Percentiles rank a stretch among this genome's conserved stretches.
Evolutionary conservation across 106 monocot species (phyloP).

Genomic region (Alisma plantagoaquatica): DNA sequence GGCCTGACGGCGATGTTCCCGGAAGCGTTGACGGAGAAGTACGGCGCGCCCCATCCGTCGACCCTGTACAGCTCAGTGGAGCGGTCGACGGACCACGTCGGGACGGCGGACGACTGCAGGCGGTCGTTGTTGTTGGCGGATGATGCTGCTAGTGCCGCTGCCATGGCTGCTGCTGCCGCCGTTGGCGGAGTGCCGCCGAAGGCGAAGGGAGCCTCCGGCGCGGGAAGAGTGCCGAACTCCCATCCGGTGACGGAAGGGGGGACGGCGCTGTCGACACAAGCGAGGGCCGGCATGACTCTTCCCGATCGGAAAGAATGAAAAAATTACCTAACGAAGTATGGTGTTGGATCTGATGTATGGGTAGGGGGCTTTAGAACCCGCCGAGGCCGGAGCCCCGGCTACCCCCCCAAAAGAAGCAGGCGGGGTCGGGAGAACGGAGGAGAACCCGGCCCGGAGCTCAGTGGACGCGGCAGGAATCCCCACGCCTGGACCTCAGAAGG

Average conservation of each 20-base stretch:
- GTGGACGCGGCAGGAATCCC: constrained; percentile 29
- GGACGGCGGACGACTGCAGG: neutral
- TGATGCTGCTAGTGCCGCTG: too few relatives aligned
- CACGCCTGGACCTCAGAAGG: constrained; percentile 75
- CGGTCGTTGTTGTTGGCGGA: neutral
- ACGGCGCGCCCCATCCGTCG: constrained; percentile 89
- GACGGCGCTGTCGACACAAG: constrained; percentile 53
- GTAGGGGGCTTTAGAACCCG: constrained; percentile 95
- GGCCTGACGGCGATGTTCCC: constrained; percentile 73
- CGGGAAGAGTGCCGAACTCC: constrained; percentile 55
- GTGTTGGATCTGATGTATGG: constrained; percentile 12
- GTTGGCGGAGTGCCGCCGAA: constrained; percentile 46
- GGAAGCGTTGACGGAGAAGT: constrained; percentile 64
- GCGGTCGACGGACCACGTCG: constrained; percentile 60
- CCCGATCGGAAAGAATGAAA: constrained; percentile 32
- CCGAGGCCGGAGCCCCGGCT: constrained; percentile 99
- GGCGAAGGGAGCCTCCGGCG: constrained; percentile 53
- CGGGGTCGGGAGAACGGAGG: constrained; percentile 6
- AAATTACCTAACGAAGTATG: constrained; percentile 8
- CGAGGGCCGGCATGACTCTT: constrained; percentile 90
- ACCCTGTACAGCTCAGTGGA: constrained; percentile 76
- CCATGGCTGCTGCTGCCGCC: too few relatives aligned
- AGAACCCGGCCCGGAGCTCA: constrained; percentile 21
- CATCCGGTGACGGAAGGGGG: constrained; percentile 36
- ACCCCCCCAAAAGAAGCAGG: constrained; percentile 91